Conservation (phyloP, 2,329 filamentous ascomycete genomes). For the Phoma sp. region DNA sequence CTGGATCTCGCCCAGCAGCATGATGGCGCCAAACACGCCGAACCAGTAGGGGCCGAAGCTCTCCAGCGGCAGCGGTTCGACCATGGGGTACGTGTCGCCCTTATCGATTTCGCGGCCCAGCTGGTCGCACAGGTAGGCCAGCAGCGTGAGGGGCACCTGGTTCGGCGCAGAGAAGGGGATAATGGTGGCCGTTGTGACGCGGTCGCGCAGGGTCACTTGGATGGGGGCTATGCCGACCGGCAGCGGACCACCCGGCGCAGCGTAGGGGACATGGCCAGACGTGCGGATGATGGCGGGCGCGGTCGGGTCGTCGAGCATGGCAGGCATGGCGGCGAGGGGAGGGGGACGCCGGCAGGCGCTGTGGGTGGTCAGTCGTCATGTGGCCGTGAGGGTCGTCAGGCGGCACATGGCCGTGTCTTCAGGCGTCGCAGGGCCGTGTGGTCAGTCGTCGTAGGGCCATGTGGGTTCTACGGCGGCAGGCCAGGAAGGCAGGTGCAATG, state of each 20-base stretch:
- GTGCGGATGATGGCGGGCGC: conserved; percentile 74
- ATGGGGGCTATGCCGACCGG: conserved; percentile 74
- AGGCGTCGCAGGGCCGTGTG: too few species aligned
- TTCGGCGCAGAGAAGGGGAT: conserved; percentile 80
- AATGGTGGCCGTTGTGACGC: conserved; percentile 82
- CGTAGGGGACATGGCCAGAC: conserved; percentile 71
- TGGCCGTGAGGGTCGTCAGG: too few species aligned
- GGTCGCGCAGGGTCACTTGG: conserved; percentile 82
- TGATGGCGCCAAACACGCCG: conserved; percentile 86
- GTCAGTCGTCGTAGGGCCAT: conserved; percentile 11
- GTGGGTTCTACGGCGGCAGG: neutral
- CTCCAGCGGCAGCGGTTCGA: conserved; percentile 75
- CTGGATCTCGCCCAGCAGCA: conserved; percentile 78
- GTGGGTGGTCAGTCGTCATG: conserved; percentile 3
- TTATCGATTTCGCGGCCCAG: conserved; percentile 90
- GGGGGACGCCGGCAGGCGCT: conserved; percentile 9
- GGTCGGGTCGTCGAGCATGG: conserved; percentile 79
- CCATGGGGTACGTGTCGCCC: conserved; percentile 91
- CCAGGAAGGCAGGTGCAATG: neutral
- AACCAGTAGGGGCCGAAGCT: conserved; percentile 88
- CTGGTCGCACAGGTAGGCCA: conserved; percentile 81
- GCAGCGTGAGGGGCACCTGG: conserved; percentile 77
- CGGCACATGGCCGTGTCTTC: too few species aligned
- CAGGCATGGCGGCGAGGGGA: conserved; percentile 67
- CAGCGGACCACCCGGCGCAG: conserved; percentile 67